Conservation (phyloP, 495 filamentous ascomycete species). For the Hyphodiscus hymeniophilus region DNA sequence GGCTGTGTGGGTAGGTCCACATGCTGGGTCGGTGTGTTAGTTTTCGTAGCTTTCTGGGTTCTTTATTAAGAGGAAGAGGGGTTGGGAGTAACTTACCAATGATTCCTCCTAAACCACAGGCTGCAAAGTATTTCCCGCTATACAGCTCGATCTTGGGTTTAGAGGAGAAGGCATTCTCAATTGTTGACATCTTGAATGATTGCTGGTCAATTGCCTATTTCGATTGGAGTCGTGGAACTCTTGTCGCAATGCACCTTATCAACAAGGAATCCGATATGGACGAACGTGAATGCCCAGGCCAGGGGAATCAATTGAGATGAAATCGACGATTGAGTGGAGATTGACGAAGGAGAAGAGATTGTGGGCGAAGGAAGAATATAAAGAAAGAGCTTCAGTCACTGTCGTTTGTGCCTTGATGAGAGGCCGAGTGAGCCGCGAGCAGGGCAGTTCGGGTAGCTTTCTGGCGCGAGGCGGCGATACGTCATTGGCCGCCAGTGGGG, state of each 20-base stretch:
- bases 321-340: neutral
- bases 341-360: neutral
- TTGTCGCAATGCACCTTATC: conserved; percentile 8
- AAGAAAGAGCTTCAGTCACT: no score
- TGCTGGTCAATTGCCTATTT: neutral
- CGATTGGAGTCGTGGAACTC: conserved; percentile 4
- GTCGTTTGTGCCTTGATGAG: no score
- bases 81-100: conserved; percentile 39
- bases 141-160: conserved; percentile 52
- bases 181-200: conserved; percentile 11
- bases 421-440: no score
- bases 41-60: neutral
- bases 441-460: no score
- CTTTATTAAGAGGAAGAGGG: conserved; percentile 5
- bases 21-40: conserved; percentile 33
- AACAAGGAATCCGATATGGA: neutral
- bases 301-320: neutral
- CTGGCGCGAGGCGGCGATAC: no score
- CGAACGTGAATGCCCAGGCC: neutral
- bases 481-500: no score
- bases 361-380: no score
- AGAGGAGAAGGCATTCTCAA: conserved; percentile 20
- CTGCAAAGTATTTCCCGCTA: conserved; percentile 57
- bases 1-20: conserved; percentile 53
- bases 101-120: conserved; percentile 56